phyloP scores from a whole-genome alignment of 2,329 filamentous ascomycete species.

The Fusarium marasasianum region DNA sequence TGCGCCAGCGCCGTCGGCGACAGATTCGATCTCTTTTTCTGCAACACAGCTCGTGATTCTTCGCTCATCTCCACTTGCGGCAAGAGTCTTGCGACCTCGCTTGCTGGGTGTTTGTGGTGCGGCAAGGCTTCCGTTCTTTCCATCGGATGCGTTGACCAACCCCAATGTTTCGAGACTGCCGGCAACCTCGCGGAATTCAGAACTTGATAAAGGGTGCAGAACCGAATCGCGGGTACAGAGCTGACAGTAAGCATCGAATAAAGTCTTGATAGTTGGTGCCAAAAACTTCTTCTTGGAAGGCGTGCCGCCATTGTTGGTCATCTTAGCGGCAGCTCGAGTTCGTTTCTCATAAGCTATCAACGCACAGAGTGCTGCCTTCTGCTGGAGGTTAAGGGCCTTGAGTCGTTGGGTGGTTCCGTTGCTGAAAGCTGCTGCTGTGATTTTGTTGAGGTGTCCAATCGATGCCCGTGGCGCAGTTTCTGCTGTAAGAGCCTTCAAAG shows the following conservation, averaged over 20 bases:
- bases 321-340: constrained; percentile 62
- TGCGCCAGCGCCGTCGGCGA: constrained; percentile 70
- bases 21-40: constrained; percentile 79
- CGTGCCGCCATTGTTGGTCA: constrained; percentile 54
- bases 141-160: constrained; percentile 76
- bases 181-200: constrained; percentile 94
- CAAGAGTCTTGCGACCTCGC: constrained; percentile 66
- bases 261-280: constrained; percentile 82
- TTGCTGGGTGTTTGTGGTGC: constrained; percentile 76
- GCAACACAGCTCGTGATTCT: constrained; percentile 81
- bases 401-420: constrained; percentile 88
- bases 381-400: constrained; percentile 89
- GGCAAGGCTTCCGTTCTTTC: constrained; percentile 73
- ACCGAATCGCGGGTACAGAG: constrained; percentile 90
- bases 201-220: constrained; percentile 86
- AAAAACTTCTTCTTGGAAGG: constrained; percentile 69
- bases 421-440: constrained; percentile 89
- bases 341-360: constrained; percentile 87
- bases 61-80: constrained; percentile 73
- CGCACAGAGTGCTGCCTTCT: constrained; percentile 93
- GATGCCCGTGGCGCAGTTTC: constrained; percentile 87
- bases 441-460: constrained; percentile 89
- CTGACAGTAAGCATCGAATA: constrained; percentile 84
- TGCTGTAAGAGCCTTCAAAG: constrained; percentile 71
- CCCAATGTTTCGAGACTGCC: constrained; percentile 89